Evolutionary conservation across 1,284 basidiomycete species (phyloP).

Genomic region (Cutaneotrichosporon cyanovorans): DNA sequence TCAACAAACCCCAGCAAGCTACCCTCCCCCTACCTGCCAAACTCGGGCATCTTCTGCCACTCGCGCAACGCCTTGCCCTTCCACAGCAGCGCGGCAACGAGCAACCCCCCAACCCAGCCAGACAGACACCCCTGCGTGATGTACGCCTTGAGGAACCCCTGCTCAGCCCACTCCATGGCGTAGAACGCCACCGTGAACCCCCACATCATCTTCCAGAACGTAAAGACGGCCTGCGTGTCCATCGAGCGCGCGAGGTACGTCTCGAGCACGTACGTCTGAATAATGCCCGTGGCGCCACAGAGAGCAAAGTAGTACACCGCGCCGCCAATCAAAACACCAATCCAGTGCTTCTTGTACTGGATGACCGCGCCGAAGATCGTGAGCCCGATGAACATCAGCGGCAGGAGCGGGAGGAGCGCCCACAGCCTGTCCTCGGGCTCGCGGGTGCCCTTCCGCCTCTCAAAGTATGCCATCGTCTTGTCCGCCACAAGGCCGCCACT

Average conservation of each 20-base stretch:
- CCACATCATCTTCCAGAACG: slow-evolving; percentile 44
- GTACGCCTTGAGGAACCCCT: slow-evolving; percentile 27
- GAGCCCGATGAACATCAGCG: slow-evolving; percentile 32
- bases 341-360: slow-evolving; percentile 32
- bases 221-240: slow-evolving; percentile 42
- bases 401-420: slow-evolving; percentile 20
- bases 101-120: slow-evolving; percentile 15
- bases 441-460: slow-evolving; percentile 27
- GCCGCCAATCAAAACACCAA: slow-evolving; percentile 36
- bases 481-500: slow-evolving; percentile 37
- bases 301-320: slow-evolving; percentile 36
- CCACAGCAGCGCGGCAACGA: slow-evolving; percentile 22
- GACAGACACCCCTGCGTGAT: slow-evolving; percentile 33
- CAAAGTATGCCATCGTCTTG: slow-evolving; percentile 29
- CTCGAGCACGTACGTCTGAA: slow-evolving; percentile 39
- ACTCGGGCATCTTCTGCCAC: slow-evolving; percentile 27
- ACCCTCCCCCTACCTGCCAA: neutral
- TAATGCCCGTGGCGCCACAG: slow-evolving; percentile 23
- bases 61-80: slow-evolving; percentile 21
- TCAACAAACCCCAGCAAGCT: too few relatives aligned
- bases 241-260: slow-evolving; percentile 30
- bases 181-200: slow-evolving; percentile 42
- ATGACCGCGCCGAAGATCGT: slow-evolving; percentile 35
- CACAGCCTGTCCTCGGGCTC: slow-evolving; percentile 43
- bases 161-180: slow-evolving; percentile 29